Percentiles rank a stretch among this genome's conserved stretches.
phyloP scores from a whole-genome alignment of 352 stramenopile genomes.

The Hyaloperonospora brassicae region DNA sequence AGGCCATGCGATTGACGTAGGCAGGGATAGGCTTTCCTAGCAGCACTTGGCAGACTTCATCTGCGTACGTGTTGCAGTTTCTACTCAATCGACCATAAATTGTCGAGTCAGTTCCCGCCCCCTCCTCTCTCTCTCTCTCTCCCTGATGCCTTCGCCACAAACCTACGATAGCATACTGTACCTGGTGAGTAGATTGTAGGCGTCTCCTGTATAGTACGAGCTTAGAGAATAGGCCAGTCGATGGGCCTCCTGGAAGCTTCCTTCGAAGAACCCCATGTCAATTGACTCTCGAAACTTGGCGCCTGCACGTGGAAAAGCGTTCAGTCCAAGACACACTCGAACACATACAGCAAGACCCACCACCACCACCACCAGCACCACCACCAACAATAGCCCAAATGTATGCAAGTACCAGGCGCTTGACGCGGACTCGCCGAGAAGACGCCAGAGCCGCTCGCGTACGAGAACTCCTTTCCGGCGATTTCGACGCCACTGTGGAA shows the following conservation, averaged over 20 bases:
- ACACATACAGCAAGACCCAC: no score
- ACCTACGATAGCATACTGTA: constrained; percentile 20
- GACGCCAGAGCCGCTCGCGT: constrained; percentile 85
- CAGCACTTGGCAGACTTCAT: constrained; percentile 79
- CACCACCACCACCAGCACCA: no score
- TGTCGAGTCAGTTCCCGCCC: background rate
- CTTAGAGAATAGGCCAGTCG: constrained; percentile 80
- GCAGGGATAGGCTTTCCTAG: constrained; percentile 72
- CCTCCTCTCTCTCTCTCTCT: background rate
- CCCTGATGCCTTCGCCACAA: background rate
- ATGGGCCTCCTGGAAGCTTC: constrained; percentile 68
- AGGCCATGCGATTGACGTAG: constrained; percentile 90
- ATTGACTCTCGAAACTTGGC: constrained; percentile 87
- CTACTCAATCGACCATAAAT: constrained; percentile 12
- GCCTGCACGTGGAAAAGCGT: constrained; percentile 20
- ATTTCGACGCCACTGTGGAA: constrained; percentile 92
- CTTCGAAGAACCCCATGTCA: constrained; percentile 85
- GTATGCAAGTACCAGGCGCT: constrained; percentile 35
- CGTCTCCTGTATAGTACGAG: constrained; percentile 73
- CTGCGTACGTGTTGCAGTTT: constrained; percentile 94
- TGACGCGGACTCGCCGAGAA: constrained; percentile 73
- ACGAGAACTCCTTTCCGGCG: constrained; percentile 88
- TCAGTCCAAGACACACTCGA: no score
- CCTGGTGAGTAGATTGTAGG: constrained; percentile 89
- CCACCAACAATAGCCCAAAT: no score